Evolutionary conservation across 257 asterid genomes (phyloP), one percentile per base, ranked within the genome.

Genomic region (Nicotiana tomentosiformis): DNA sequence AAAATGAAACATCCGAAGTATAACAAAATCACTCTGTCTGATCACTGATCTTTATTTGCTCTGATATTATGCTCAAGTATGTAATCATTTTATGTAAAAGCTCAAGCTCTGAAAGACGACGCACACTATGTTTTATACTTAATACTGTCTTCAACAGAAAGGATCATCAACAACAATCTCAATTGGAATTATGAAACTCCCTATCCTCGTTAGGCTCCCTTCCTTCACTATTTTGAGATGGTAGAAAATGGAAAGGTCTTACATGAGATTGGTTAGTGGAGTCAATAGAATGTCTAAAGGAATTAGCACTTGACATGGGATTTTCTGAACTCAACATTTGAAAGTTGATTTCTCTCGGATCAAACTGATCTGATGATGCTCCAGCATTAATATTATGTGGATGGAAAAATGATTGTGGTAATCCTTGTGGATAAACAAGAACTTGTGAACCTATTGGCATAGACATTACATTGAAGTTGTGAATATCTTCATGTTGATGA

Each of bases 221-320:
- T 11, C 74, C 82, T 0, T 83, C 82, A 67, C 82, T 67, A 83
- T 85, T 85, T 68, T 89, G 95, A 1, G 92, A 85, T 67, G 92
- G 92, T 61, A 87, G 91, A 85, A 91, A 89, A 77, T 88, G 93
- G 64, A 91, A 81, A 49, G 91, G 91, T 86, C 93, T 89, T 7
- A 82, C 80, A 5, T 84, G 66, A 74, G 80, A 74, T 46, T 83
- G 60, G 65, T 56, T 23, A 6, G 84, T 26, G 37, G 91, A 80
- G 23, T 85, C 85, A 77, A 16, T 70, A 17, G 88, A 66, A 35
- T 78, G 83, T 49, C 66, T 84, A 26, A 84, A 77, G 64, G 85
- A 81, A 81, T 60, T 74, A 74, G 61, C 80, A 61, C 17, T 82
- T 58, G 91, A 82, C 46, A 83, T 4, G n/a, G 80, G 87, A 62